A percentile compares a stretch with the other conserved stretches of the same genome.
phyloP scores from a whole-genome alignment of 2,329 filamentous ascomycete species.

The Paramyrothecium roridum region DNA sequence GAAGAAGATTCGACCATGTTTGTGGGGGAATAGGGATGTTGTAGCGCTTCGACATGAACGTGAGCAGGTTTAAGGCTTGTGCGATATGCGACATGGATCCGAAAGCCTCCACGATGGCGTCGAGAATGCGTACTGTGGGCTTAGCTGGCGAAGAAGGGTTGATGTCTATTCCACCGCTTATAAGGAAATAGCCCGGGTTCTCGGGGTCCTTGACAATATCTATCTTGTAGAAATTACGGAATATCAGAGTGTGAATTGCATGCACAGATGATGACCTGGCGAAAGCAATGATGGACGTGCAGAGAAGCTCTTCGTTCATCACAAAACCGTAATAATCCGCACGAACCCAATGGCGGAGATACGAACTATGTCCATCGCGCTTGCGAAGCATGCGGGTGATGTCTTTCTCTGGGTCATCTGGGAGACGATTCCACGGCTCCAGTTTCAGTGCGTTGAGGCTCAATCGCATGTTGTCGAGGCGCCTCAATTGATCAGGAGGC shows the following conservation, averaged over 20 bases:
- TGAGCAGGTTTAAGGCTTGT: constrained; percentile 55
- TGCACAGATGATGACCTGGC: constrained; percentile 31
- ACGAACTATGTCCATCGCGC: constrained; percentile 20
- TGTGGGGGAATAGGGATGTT: constrained; percentile 50
- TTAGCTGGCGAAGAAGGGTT: constrained; percentile 47
- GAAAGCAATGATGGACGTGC: constrained; percentile 38
- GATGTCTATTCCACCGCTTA: constrained; percentile 35
- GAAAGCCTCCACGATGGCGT: constrained; percentile 65
- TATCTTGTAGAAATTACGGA: constrained; percentile 26
- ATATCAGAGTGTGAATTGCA: constrained; percentile 29
- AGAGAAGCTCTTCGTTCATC: constrained; percentile 36
- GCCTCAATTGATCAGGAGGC: constrained; percentile 13
- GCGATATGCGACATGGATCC: constrained; percentile 63
- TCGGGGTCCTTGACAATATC: constrained; percentile 12
- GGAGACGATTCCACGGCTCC: constrained; percentile 26
- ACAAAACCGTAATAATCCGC: constrained; percentile 19
- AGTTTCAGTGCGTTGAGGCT: constrained; percentile 20
- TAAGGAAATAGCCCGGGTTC: constrained; percentile 11
- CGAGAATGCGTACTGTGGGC: constrained; percentile 58
- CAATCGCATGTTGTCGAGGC: constrained; percentile 25
- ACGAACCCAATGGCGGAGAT: constrained; percentile 22
- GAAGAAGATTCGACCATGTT: constrained; percentile 65
- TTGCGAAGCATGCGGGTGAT: constrained; percentile 20
- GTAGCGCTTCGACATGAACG: constrained; percentile 60
- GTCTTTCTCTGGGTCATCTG: constrained; percentile 16